A percentile compares a stretch with the other conserved stretches of the same genome.
phyloP scores from a whole-genome alignment of 192 early-diverging fungal species.

The Entomortierella chlamydospora region DNA sequence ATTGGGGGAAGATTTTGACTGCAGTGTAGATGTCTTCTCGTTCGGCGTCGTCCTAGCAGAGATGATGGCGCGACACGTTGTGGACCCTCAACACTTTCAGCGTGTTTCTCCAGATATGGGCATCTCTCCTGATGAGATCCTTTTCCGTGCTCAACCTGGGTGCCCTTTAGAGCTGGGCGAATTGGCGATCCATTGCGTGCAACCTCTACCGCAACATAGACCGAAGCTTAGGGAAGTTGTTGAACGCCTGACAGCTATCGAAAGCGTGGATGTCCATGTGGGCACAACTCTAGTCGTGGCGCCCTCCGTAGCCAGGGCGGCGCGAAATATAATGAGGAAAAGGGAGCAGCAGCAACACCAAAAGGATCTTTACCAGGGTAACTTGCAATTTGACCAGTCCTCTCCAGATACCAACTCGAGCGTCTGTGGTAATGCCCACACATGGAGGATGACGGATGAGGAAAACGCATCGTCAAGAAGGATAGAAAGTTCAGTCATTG shows the following conservation, averaged over 20 bases:
- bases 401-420: constrained; percentile 14
- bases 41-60: constrained; percentile 50
- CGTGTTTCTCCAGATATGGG: constrained; percentile 32
- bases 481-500: constrained; percentile 9
- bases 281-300: constrained; percentile 43
- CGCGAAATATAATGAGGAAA: constrained; percentile 45
- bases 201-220: constrained; percentile 21
- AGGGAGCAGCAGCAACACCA: constrained; percentile 5
- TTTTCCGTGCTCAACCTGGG: constrained; percentile 36
- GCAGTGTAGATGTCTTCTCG: constrained; percentile 51
- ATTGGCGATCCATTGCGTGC: constrained; percentile 46
- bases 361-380: neutral
- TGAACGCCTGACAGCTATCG: constrained; percentile 36
- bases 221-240: constrained; percentile 36
- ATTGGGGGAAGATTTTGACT: constrained; percentile 52
- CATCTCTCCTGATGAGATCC: constrained; percentile 42
- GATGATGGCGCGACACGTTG: constrained; percentile 53
- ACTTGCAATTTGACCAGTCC: neutral
- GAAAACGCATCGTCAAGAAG: constrained; percentile 13
- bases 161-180: constrained; percentile 37
- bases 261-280: constrained; percentile 50
- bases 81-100: constrained; percentile 44
- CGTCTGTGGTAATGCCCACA: constrained; percentile 18
- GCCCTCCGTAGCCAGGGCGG: constrained; percentile 43
- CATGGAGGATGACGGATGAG: constrained; percentile 29